These are phyloP conservation scores for Alternaria sp. DNA, from an alignment of 2,329 filamentous ascomycete genomes.

Conservation along the genomic window DNA sequence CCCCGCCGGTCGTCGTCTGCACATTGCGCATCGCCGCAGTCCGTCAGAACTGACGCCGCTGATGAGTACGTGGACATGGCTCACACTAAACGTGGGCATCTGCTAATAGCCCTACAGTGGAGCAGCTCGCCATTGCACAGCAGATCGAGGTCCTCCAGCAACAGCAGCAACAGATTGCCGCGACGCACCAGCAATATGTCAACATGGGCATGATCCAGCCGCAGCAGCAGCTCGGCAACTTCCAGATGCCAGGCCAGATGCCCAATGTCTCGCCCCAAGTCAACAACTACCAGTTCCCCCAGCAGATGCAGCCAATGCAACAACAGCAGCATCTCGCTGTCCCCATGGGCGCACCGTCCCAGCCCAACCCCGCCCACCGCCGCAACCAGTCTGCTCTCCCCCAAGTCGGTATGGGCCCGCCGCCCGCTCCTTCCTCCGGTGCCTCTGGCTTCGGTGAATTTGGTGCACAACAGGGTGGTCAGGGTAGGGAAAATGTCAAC, in stretches of 20 bases:
- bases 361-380: slow-evolving; percentile 81
- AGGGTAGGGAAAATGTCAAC: slow-evolving; percentile 72
- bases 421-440: slow-evolving; percentile 89
- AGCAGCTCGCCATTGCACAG: slow-evolving; percentile 96
- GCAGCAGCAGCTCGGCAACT: slow-evolving; percentile 75
- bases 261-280: slow-evolving; percentile 77
- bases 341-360: slow-evolving; percentile 77
- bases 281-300: slow-evolving; percentile 88
- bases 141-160: slow-evolving; percentile 97
- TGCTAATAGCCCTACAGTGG: slow-evolving; percentile 69
- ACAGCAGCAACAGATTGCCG: slow-evolving; percentile 97
- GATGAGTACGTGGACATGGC: slow-evolving; percentile 81
- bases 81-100: slow-evolving; percentile 10
- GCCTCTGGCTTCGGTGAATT: slow-evolving; percentile 88
- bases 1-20: slow-evolving; percentile 85
- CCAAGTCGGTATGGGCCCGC: slow-evolving; percentile 89
- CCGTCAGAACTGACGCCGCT: slow-evolving; percentile 96
- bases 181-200: slow-evolving; percentile 95
- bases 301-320: slow-evolving; percentile 62
- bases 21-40: slow-evolving; percentile 96
- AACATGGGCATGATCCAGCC: slow-evolving; percentile 95
- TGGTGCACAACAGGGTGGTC: slow-evolving; percentile 65
- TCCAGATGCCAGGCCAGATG: slow-evolving; percentile 74
- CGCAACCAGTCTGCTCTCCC: slow-evolving; percentile 98
- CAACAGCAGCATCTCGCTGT: slow-evolving; percentile 70